Percentiles rank a stretch among this genome's conserved stretches.
These are phyloP conservation scores for Salix udensis DNA, from an alignment of 345 rosid genomes.

Conservation along the genomic window DNA sequence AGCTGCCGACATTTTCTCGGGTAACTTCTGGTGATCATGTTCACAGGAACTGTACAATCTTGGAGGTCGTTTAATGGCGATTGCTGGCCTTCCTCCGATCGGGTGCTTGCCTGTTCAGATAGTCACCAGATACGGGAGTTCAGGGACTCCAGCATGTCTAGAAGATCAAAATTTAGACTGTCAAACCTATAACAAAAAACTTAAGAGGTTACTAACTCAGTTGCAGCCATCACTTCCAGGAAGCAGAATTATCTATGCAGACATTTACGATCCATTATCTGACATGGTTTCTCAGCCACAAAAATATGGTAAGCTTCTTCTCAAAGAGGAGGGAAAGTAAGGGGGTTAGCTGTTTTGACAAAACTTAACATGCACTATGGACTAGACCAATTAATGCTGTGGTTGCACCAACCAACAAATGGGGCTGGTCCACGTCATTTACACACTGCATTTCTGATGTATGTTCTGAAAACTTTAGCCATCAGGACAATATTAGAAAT, in stretches of 20 bases:
- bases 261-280: conserved; percentile 33
- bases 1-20: background rate
- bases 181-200: conserved; percentile 41
- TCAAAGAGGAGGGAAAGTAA: too few species aligned
- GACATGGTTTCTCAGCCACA: conserved; percentile 50
- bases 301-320: conserved; percentile 38
- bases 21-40: too few species aligned
- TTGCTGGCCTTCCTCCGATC: conserved; percentile 56
- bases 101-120: conserved; percentile 67
- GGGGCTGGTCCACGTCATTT: too few species aligned
- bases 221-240: conserved; percentile 37
- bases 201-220: conserved; percentile 26
- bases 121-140: conserved; percentile 21
- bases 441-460: too few species aligned
- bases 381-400: too few species aligned
- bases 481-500: too few species aligned
- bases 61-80: conserved; percentile 43
- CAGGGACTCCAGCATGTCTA: conserved; percentile 27
- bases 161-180: conserved; percentile 49
- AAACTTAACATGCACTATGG: too few species aligned
- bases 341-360: too few species aligned
- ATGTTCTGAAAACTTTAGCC: too few species aligned
- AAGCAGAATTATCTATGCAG: conserved; percentile 40
- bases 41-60: conserved; percentile 43
- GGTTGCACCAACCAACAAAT: too few species aligned